Evolutionary conservation across 75 land plant species (phyloP), one percentile per base, ranked within the genome.

Genomic region (Picea glauca): DNA sequence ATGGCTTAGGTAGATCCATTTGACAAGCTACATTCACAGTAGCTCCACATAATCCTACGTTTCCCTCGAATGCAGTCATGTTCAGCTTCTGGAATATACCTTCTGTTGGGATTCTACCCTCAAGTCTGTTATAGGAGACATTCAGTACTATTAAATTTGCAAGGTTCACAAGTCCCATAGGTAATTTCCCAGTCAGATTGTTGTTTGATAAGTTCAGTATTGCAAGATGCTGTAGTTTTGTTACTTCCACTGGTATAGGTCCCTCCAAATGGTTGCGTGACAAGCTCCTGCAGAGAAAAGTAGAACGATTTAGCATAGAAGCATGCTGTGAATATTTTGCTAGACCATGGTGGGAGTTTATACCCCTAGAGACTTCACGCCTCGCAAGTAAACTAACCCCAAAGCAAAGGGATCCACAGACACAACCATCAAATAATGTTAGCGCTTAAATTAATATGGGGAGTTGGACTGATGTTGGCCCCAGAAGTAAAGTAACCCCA

Each of bases 181-280:
- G 99, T 63, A 97, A 87, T 66, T 82, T 86, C n/a, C 99, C 99
- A n/a, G 84, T 78, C 74, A 97, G 76, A 35, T 84, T 80, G 83
- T 97, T 97, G 75, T 79, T 79, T 43, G 97, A 94, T 54, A 97
- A 75, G 58, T 89, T 97, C 58, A 97, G 82, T 60, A 88, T 90
- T 80, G 88, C 81, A 3, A 97, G 93, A 62, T 78, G 79, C 57
- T 67, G 91, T 33, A 97, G 83, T 62, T 78, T 79, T 32, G 90
- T 80, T 46, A 97, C 77, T 8, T 90, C 78, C 33, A 31, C 80
- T 2, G 98, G 99, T 38, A 97, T 97, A 18, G 78, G 58, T 6
- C 95, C 96, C 62, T 72, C 81, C 62, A 97, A 72, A 17, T 77
- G 61, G 67, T 98, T 98, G 38, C 81, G 84, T 0, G 96, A 90